These are phyloP conservation scores for Cryptococcus sp. DNA, from an alignment of 1,284 basidiomycete species.

Conservation along the genomic window DNA sequence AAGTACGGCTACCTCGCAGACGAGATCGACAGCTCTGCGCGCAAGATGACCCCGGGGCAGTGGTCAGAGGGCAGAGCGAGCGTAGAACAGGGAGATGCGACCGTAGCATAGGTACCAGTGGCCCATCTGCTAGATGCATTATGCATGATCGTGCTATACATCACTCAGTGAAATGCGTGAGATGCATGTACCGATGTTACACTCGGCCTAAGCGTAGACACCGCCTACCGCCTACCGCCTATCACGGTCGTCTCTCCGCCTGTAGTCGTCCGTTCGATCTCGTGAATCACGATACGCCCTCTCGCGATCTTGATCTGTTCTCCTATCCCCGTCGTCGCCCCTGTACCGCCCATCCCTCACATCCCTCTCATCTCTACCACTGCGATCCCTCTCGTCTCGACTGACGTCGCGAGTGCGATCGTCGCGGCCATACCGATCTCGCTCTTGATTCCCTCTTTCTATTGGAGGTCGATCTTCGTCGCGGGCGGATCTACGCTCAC, in stretches of 20 bases:
- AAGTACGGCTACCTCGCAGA: conserved; percentile 53
- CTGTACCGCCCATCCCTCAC: not conserved
- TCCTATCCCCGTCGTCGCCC: conserved; percentile 9
- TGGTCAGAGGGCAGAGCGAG: conserved; percentile 10
- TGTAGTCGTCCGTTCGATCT: conserved; percentile 5
- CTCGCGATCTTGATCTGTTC: conserved; percentile 7
- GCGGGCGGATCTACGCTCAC: not conserved
- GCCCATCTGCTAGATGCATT: too few species aligned
- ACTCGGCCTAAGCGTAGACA: too few species aligned
- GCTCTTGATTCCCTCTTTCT: not conserved
- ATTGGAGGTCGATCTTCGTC: not conserved
- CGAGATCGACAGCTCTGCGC: conserved; percentile 12
- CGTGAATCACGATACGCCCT: not conserved
- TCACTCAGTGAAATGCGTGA: not conserved
- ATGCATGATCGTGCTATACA: not conserved
- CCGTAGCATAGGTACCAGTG: too few species aligned
- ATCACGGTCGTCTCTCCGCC: not conserved
- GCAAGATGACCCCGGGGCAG: conserved; percentile 17
- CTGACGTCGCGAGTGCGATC: not conserved
- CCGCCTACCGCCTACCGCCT: not conserved
- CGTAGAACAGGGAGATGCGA: not conserved
- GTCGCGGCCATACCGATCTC: conserved; percentile 3
- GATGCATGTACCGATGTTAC: too few species aligned
- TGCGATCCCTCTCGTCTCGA: not conserved
- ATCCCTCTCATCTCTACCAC: conserved; percentile 5